These are phyloP conservation scores for Phaeosphaeria sp. DNA, from an alignment of 2,329 filamentous ascomycete species.

Conservation along the genomic window DNA sequence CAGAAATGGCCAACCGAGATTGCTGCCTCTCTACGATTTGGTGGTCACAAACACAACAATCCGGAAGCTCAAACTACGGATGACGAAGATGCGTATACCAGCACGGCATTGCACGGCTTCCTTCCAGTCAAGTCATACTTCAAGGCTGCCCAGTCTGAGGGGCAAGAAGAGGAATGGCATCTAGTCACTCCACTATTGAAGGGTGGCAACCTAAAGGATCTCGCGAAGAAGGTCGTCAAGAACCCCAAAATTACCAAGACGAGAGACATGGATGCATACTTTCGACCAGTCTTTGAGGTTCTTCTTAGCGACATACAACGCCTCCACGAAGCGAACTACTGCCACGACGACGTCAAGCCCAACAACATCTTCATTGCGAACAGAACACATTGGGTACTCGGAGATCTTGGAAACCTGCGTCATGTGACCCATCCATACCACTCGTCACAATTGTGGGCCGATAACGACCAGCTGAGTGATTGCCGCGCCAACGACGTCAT, in stretches of 20 bases:
- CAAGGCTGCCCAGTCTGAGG: constrained; percentile 16
- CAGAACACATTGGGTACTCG: constrained; percentile 36
- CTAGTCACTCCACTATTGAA: constrained; percentile 25
- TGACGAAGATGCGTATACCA: not conserved
- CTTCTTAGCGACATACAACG: constrained; percentile 29
- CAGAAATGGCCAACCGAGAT: constrained; percentile 37
- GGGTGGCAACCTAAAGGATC: constrained; percentile 16
- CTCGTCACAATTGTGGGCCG: constrained; percentile 28
- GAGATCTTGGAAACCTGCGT: constrained; percentile 46
- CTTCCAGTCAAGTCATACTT: constrained; percentile 28
- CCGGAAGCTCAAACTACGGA: not conserved
- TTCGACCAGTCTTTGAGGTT: constrained; percentile 36
- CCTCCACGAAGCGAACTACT: constrained; percentile 40
- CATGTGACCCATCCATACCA: constrained; percentile 39
- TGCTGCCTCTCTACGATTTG: constrained; percentile 31
- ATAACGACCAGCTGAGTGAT: constrained; percentile 29
- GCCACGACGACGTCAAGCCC: constrained; percentile 49
- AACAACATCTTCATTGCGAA: constrained; percentile 41
- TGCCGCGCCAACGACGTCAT: constrained; percentile 41
- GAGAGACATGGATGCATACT: constrained; percentile 30
- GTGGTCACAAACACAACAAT: constrained; percentile 1
- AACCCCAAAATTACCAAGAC: not conserved
- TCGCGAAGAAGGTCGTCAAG: constrained; percentile 11
- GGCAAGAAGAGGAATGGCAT: constrained; percentile 23
- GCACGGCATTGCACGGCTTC: constrained; percentile 12